Conservation (phyloP, 169 alveolate species). For the Theileria annulata region DNA sequence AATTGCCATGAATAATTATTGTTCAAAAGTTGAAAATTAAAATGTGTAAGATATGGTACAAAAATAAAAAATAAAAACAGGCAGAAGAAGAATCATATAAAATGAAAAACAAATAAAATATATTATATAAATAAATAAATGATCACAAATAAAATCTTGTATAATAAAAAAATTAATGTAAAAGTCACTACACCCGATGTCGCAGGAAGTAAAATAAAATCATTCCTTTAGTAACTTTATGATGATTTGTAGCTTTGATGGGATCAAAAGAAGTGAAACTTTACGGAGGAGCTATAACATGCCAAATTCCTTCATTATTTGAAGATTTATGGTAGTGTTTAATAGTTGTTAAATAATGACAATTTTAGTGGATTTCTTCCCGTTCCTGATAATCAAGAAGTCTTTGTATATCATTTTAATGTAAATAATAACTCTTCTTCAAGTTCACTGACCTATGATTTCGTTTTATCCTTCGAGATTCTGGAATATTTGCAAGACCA, state of each 20-base stretch:
- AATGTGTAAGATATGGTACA: neutral
- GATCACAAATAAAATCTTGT: neutral
- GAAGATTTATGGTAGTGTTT: conserved; percentile 53
- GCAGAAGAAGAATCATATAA: neutral
- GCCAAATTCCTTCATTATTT: conserved; percentile 40
- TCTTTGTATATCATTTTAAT: conserved; percentile 28
- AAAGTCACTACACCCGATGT: neutral
- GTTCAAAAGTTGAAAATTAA: neutral
- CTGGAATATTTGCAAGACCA: conserved; percentile 19
- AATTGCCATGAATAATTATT: neutral
- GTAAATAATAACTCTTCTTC: neutral
- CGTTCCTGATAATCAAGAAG: conserved; percentile 64
- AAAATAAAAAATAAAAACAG: neutral
- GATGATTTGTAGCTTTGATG: neutral
- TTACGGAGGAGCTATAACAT: conserved; percentile 63
- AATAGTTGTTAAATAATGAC: neutral
- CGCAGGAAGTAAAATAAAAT: neutral
- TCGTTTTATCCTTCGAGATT: conserved; percentile 54
- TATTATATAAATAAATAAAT: neutral
- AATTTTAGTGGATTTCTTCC: conserved; percentile 42
- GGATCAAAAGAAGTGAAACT: neutral
- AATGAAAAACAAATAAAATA: neutral
- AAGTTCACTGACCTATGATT: neutral
- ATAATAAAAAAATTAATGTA: neutral
- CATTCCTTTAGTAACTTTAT: neutral